Evolutionary conservation across 805 yeast species (phyloP), one percentile per base, ranked within the genome.

Genomic region (Candida sphagnicola): DNA sequence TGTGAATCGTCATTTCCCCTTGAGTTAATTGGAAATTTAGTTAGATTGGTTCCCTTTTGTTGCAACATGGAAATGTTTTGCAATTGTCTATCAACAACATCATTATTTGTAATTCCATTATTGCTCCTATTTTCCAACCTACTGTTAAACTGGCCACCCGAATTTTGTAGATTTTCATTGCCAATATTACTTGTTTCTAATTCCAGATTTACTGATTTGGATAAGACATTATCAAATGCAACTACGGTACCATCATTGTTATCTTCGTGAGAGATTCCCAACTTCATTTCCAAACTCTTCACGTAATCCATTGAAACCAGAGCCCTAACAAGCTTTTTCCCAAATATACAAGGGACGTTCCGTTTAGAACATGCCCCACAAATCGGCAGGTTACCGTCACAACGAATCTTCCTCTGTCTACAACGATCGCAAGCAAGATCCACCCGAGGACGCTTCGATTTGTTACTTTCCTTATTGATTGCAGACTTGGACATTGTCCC

Each of bases 391-490:
- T 11, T 28, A 6, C 44, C 43, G 30, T 42, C 46, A 30, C 46
- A 42, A 19, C 38, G 36, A 18, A 44, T 42, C 35, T 42, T 42
- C 16, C 46, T 18, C 16, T 40, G 43, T 21, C 46, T 38, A 28
- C 46, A 42, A 15, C 41, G 33, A 10, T 42, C 42, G n/a, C 46
- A 42, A n/a, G 46, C 46, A 5, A 42, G 16, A 10, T 33, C 28
- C 10, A 39, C 46, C 15, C 44, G 31, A 23, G 40, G 21, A 10
- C 41, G 31, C 16, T 32, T 38, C 30, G 29, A 6, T 25, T 31
- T 32, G n/a, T 26, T 26, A 5, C 25, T 11, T 21, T 13, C 29
- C 15, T 26, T 26, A 8, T 10, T 13, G n/a, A 5, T 10, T 26
- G 29, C 14, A 26, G 8, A 12, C 5, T 13, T 12, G n/a, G 29